phyloP scores from a whole-genome alignment of 768 basidiomycete genomes.

The Termitomyces sp. region DNA sequence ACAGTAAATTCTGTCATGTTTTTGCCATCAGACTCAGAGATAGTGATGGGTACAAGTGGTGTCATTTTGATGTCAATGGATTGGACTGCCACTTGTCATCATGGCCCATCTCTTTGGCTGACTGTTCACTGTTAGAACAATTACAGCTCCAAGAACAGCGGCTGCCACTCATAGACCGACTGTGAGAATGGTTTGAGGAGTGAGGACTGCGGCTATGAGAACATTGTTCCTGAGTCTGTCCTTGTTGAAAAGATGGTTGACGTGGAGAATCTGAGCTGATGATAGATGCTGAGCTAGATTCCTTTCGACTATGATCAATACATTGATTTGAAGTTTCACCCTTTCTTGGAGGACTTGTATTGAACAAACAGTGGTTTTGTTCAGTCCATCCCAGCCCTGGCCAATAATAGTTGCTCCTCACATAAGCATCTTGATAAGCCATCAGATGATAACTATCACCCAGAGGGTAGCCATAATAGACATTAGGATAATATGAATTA shows the following conservation, averaged over 20 bases:
- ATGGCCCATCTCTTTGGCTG: background rate
- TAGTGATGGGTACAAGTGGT: background rate
- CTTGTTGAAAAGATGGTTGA: conserved; percentile 16
- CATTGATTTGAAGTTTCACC: conserved; percentile 21
- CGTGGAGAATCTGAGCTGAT: conserved; percentile 26
- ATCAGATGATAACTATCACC: conserved; percentile 53
- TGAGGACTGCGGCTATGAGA: conserved; percentile 16
- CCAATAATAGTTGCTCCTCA: conserved; percentile 48
- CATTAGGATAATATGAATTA: conserved; percentile 11
- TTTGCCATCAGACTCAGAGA: background rate
- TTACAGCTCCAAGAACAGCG: conserved; percentile 14
- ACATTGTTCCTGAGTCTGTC: conserved; percentile 16
- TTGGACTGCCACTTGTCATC: background rate
- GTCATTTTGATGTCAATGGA: background rate
- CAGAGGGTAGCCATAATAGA: conserved; percentile 11
- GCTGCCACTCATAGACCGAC: conserved; percentile 13
- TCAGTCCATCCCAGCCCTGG: conserved; percentile 27
- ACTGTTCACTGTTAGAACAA: conserved; percentile 9
- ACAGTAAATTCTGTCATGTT: background rate
- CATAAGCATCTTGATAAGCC: conserved; percentile 36
- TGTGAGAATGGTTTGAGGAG: conserved; percentile 14
- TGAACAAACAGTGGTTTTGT: conserved; percentile 2
- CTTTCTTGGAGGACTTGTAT: conserved; percentile 3
- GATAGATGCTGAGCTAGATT: conserved; percentile 26
- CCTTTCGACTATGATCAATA: conserved; percentile 19